These are phyloP conservation scores for Choiromyces venosus DNA, from an alignment of 495 filamentous ascomycete genomes.

Conservation along the genomic window DNA sequence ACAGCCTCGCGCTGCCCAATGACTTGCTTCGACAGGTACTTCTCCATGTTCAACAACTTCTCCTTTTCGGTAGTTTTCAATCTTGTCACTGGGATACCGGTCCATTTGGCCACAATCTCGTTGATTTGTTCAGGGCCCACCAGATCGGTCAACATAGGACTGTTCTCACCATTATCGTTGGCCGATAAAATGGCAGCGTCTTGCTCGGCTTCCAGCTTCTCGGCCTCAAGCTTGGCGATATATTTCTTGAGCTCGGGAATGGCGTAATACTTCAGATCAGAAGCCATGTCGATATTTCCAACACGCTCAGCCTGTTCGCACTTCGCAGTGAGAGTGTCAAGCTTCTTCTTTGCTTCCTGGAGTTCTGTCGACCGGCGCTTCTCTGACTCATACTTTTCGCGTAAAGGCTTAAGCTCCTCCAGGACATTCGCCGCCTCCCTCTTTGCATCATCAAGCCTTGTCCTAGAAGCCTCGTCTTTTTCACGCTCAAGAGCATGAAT, in stretches of 20 bases:
- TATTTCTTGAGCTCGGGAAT: slow-evolving; percentile 81
- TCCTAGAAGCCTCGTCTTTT: slow-evolving; percentile 85
- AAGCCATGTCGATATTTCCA: slow-evolving; percentile 73
- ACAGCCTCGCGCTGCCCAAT: slow-evolving; percentile 96
- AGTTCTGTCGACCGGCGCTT: slow-evolving; percentile 81
- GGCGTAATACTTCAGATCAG: slow-evolving; percentile 92
- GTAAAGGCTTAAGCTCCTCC: slow-evolving; percentile 84
- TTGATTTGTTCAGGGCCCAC: slow-evolving; percentile 99
- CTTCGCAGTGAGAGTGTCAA: slow-evolving; percentile 81
- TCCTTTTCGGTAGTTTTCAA: slow-evolving; percentile 95
- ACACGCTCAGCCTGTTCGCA: slow-evolving; percentile 83
- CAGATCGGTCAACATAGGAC: slow-evolving; percentile 74
- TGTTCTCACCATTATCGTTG: slow-evolving; percentile 53
- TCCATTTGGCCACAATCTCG: slow-evolving; percentile 94
- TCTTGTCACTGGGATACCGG: slow-evolving; percentile 89
- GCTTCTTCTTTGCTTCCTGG: slow-evolving; percentile 92
- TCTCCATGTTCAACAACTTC: slow-evolving; percentile 93
- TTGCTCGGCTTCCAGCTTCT: slow-evolving; percentile 70
- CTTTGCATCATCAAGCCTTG: slow-evolving; percentile 72
- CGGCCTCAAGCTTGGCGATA: slow-evolving; percentile 72
- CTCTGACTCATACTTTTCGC: slow-evolving; percentile 92
- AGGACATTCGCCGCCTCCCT: slow-evolving; percentile 85
- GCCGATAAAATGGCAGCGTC: slow-evolving; percentile 57
- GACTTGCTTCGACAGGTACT: slow-evolving; percentile 70
- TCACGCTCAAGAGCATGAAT: slow-evolving; percentile 90